Evolutionary conservation across 441 rosid species (phyloP), one percentile per base, ranked within the genome.

Genomic region (Erodium chrysanthum): DNA sequence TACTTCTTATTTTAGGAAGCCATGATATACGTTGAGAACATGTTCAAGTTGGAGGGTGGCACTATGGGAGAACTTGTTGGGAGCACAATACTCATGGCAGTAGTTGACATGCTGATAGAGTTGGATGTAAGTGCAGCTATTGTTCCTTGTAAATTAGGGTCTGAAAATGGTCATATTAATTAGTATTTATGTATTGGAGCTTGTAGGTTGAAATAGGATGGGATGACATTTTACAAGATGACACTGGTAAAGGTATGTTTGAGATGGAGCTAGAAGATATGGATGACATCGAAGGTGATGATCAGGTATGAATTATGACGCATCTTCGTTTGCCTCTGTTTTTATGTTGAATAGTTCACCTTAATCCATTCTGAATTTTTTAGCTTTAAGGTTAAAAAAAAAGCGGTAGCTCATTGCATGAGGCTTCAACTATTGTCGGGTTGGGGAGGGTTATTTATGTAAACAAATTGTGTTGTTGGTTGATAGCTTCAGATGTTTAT

Each of bases 11-110:
- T 76, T 73, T 70, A 84, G 90, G 73, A 74, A 42, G 67, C 82
- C 23, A 64, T 79, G 66, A 72, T 81, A 11, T 92, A 84, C 70
- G 80, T 86, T 72, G 94, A 93, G 77, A 89, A 83, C 80, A 83
- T 87, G 88, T 72, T 90, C 70, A 86, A 74, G 79, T 79, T 89
- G 82, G 96, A 86, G 85, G 78, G 84, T 61, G 86, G 94, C 80
- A 71, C 76, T 52, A 70, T 90, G 5, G 84, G 96, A 68, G 84
- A 83, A 71, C 78, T 90, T 75, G 90, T 85, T 73, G 91, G 96
- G 63, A 74, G 79, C 75, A 70, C 73, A 66, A 82, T 92, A 78
- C 85, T 92, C 42, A 77, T 65, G 79, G 85, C 82, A 21, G 80
- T 92, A 79, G 82, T 88, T 73, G 87, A 84, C 76, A 74, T 84